Percentiles rank a stretch among this genome's conserved stretches.
Evolutionary conservation across 129 eudicot genomes (phyloP).

Genomic region (Logfia minima): DNA sequence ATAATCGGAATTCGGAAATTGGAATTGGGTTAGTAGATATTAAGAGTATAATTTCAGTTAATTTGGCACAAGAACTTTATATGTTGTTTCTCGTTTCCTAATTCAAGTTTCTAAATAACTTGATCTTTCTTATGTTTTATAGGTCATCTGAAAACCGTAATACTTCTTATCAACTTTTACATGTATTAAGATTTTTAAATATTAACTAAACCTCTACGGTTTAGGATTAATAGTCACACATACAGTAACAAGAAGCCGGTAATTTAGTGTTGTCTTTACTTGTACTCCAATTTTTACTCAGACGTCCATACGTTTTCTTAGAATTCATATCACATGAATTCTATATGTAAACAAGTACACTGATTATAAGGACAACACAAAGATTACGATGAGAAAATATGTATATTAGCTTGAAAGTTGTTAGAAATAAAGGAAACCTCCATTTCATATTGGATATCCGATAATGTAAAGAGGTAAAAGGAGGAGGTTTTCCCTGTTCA

Average conservation of each 20-base stretch:
- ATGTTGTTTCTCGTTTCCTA: no score
- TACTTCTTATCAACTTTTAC: background rate
- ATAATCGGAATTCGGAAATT: background rate
- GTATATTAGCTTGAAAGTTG: background rate
- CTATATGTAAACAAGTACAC: background rate
- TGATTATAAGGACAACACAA: background rate
- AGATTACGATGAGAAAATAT: conserved; percentile 12
- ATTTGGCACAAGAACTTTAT: no score
- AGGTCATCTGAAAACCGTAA: background rate
- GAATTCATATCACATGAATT: background rate
- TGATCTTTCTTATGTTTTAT: background rate
- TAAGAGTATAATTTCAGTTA: no score
- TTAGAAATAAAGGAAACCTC: background rate
- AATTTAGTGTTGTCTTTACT: background rate
- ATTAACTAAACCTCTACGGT: background rate
- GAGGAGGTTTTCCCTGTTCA: no score
- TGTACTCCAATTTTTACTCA: background rate
- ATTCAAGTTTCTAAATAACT: no score
- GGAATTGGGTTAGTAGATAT: background rate
- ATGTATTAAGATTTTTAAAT: background rate
- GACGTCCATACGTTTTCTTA: background rate
- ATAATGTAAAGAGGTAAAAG: background rate
- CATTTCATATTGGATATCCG: background rate
- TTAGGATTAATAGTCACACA: background rate
- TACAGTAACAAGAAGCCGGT: background rate